phyloP scores from a whole-genome alignment of 2,329 filamentous ascomycete species.

The Bipolaris zeicola region DNA sequence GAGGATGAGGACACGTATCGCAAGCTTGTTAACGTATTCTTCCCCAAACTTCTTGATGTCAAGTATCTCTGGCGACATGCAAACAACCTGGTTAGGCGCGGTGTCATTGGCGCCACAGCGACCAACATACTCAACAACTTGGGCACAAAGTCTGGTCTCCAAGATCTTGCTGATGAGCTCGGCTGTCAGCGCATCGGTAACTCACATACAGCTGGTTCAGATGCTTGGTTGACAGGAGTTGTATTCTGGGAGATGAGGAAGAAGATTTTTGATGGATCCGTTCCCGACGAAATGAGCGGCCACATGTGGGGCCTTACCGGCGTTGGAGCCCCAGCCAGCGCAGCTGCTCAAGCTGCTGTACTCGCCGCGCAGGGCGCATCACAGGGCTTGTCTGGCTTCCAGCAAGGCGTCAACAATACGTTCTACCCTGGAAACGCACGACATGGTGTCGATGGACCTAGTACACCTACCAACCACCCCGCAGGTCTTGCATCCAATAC shows the following conservation, averaged over 20 bases:
- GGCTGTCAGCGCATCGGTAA: conserved; percentile 87
- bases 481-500: conserved; percentile 55
- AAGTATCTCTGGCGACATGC: conserved; percentile 96
- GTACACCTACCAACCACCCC: conserved; percentile 68
- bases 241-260: conserved; percentile 94
- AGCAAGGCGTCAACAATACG: conserved; percentile 45
- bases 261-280: conserved; percentile 81
- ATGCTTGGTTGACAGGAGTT: conserved; percentile 88
- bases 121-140: conserved; percentile 81
- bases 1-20: conserved; percentile 91
- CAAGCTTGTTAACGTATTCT: conserved; percentile 86
- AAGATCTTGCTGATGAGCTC: conserved; percentile 91
- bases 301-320: conserved; percentile 92
- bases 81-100: conserved; percentile 64
- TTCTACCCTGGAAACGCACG: conserved; percentile 49
- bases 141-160: conserved; percentile 87
- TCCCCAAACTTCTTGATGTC: conserved; percentile 91
- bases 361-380: conserved; percentile 51
- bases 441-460: conserved; percentile 60
- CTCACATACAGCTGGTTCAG: conserved; percentile 90
- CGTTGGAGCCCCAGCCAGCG: conserved; percentile 60
- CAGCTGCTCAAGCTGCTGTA: conserved; percentile 55
- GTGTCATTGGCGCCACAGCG: conserved; percentile 53
- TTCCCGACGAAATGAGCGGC: conserved; percentile 79
- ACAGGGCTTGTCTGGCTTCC: conserved; percentile 38